Percentiles rank a stretch among this genome's conserved stretches.
Conservation (phyloP, 129 eudicot genomes). For the Mikania micrantha region DNA sequence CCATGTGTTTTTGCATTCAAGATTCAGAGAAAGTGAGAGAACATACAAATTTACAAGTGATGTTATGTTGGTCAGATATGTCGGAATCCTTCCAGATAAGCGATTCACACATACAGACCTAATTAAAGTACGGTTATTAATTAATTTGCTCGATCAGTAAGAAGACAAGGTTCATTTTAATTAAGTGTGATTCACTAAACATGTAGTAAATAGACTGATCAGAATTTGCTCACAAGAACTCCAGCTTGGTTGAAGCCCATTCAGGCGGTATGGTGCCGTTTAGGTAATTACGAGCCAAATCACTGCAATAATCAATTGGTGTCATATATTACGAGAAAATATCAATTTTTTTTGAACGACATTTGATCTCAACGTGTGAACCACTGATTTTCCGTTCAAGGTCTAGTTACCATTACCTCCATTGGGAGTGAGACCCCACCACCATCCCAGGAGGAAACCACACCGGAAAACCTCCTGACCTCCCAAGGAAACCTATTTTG, state of each 20-base stretch:
- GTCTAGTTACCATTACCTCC: too few relatives aligned
- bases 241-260: conserved; percentile 59
- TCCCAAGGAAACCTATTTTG: too few relatives aligned
- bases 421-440: too few relatives aligned
- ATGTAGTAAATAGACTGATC: background rate
- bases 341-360: too few relatives aligned
- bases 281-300: conserved; percentile 45
- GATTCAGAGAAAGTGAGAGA: conserved; percentile 15
- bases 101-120: conserved; percentile 51
- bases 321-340: too few relatives aligned
- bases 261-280: conserved; percentile 56
- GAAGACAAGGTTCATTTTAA: background rate
- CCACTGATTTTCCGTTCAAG: too few relatives aligned
- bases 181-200: background rate
- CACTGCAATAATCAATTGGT: conserved; percentile 26
- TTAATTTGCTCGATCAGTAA: too few relatives aligned
- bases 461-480: too few relatives aligned
- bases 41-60: conserved; percentile 48
- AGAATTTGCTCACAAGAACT: conserved; percentile 42
- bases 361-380: too few relatives aligned
- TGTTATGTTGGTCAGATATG: conserved; percentile 54
- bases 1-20: background rate
- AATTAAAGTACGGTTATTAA: background rate
- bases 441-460: too few relatives aligned
- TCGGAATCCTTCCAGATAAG: conserved; percentile 61